Base-by-base conservation (phyloP, 1,284 basidiomycete genomes). In the Cystobasidium sp. region DNA sequence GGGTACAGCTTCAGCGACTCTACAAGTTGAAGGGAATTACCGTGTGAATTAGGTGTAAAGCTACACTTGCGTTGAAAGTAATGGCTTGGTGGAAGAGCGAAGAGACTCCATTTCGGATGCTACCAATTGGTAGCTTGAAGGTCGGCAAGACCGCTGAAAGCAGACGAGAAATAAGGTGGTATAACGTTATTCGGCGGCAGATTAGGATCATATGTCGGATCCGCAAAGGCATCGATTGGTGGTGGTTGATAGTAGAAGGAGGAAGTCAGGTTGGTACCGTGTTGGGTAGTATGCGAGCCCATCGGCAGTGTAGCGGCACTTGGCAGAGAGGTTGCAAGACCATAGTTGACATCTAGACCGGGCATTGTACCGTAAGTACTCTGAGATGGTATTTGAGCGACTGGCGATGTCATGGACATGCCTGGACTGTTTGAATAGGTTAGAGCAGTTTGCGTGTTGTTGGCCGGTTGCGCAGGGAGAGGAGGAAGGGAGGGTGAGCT, bases 201-300 rank as follows among this genome's bases (percentile, higher is more conserved):
- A 20, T 59, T 59, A 1, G 56, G 56, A 43, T 59, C 56, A n/a
- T 59, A 59, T 9, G 56, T 63, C 4, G 61, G 46, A 24, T 49
- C 61, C 41, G 43, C 31, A 44, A 63, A 63, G 43, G 46, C 61
- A 24, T 46, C 43, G n/a, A 49, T 47, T 8, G 61, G 43, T 14
- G 61, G 47, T 47, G 61, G 46, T 41, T 61, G 68, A 61, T 70
- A 70, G 46, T 70, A 61, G 68, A 70, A 70, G 16, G 66, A 53
- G 43, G 46, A 56, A 18, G 68, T n/a, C 39, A 70, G n/a, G 18
- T 44, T 49, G 20, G 61, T 63, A n/a, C 37, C 9, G 61, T 22
- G 24, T 18, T 31, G 20, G 44, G 16, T 2, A 10, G 7, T 8
- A 49, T 63, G 44, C 6, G n/a, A 16, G n/a, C n/a, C 43, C 6